Percentiles rank a stretch among this genome's conserved stretches.
Evolutionary conservation across 106 monocot genomes (phyloP).

Genomic region (Gastrodia elata): DNA sequence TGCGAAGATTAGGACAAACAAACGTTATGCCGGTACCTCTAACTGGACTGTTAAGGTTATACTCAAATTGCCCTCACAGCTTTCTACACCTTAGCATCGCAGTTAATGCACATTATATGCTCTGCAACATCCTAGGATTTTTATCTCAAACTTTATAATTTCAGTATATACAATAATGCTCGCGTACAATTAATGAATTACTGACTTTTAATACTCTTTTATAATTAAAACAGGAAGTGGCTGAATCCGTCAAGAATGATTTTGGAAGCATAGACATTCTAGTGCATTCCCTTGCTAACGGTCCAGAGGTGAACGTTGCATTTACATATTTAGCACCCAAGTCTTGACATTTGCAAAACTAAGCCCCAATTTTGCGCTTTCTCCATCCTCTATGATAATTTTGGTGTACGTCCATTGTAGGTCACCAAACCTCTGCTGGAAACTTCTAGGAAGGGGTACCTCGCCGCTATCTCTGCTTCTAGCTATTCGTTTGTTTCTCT

Average conservation of each 20-base stretch:
- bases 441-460: slow-evolving; percentile 87
- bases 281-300: slow-evolving; percentile 97
- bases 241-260: slow-evolving; percentile 79
- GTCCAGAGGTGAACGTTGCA: slow-evolving; percentile 56
- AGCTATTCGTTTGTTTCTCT: slow-evolving; percentile 89
- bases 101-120: background rate
- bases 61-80: background rate
- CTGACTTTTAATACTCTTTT: background rate
- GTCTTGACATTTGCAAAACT: too few species aligned
- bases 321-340: too few species aligned
- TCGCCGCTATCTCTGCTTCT: slow-evolving; percentile 93
- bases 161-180: background rate
- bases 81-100: background rate
- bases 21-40: slow-evolving; percentile 79
- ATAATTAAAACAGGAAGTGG: slow-evolving; percentile 61
- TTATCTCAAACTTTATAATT: background rate
- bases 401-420: slow-evolving; percentile 32
- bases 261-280: slow-evolving; percentile 96
- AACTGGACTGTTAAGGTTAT: slow-evolving; percentile 96
- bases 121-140: background rate
- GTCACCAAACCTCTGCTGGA: slow-evolving; percentile 84
- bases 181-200: background rate
- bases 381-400: too few species aligned
- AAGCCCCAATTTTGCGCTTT: too few species aligned
- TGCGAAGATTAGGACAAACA: slow-evolving; percentile 72